Evolutionary conservation across 495 filamentous ascomycete genomes (phyloP).

Genomic region (Penicillium psychrofluorescens): DNA sequence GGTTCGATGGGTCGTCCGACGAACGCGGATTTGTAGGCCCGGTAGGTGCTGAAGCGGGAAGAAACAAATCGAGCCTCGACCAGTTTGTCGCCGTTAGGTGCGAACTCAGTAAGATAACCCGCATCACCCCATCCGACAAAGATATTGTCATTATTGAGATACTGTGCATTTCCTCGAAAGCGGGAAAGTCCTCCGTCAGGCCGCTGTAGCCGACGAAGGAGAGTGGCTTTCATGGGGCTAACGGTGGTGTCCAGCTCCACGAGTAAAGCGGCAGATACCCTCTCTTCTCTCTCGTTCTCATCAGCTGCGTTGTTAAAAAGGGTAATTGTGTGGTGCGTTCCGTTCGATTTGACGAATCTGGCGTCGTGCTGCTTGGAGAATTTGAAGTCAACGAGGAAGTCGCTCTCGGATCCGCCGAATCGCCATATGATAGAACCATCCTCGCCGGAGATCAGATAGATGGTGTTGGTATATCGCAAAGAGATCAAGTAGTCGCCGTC

Average conservation of each 20-base stretch:
- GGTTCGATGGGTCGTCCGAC: constrained; percentile 25
- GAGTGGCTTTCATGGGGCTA: constrained; percentile 25
- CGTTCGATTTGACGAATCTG: constrained; percentile 43
- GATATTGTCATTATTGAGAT: constrained; percentile 46
- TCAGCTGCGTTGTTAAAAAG: constrained; percentile 50
- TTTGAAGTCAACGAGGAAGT: constrained; percentile 39
- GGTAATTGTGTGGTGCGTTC: constrained; percentile 41
- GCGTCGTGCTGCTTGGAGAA: constrained; percentile 59
- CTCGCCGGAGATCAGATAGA: constrained; percentile 51
- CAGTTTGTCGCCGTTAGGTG: constrained; percentile 42
- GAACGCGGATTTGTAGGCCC: constrained; percentile 34
- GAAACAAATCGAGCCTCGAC: constrained; percentile 37
- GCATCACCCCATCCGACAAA: constrained; percentile 55
- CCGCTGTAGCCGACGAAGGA: constrained; percentile 32
- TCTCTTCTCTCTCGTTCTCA: constrained; percentile 29
- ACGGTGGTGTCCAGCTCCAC: constrained; percentile 41
- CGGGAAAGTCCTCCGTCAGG: constrained; percentile 45
- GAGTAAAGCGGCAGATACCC: constrained; percentile 45
- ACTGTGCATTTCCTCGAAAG: constrained; percentile 52
- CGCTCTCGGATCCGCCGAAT: constrained; percentile 39
- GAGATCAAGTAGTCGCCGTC: constrained; percentile 53
- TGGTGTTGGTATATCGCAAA: constrained; percentile 45
- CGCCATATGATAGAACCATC: constrained; percentile 53
- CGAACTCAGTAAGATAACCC: constrained; percentile 50
- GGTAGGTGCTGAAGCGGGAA: constrained; percentile 32